Percentiles rank a stretch among this genome's conserved stretches.
phyloP scores from a whole-genome alignment of 2,329 filamentous ascomycete species.

The Colletotrichum navitas region DNA sequence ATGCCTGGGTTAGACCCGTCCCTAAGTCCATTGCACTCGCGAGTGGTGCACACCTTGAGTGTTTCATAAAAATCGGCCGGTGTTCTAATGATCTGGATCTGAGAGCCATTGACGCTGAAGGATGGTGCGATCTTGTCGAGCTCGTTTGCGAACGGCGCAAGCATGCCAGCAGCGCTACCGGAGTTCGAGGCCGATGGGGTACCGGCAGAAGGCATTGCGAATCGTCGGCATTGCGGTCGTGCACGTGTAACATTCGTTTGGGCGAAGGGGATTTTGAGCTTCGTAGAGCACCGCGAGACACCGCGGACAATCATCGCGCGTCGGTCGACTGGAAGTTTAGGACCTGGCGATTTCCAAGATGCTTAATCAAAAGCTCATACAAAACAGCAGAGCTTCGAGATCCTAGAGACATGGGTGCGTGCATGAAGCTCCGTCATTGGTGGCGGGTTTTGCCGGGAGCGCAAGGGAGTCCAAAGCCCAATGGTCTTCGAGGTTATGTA shows the following conservation, averaged over 20 bases:
- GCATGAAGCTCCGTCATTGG: slow-evolving; percentile 43
- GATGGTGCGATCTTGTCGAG: slow-evolving; percentile 91
- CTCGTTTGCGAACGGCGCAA: slow-evolving; percentile 73
- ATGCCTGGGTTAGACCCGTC: slow-evolving; percentile 15
- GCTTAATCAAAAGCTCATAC: neutral
- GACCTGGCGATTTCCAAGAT: neutral
- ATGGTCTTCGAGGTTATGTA: slow-evolving; percentile 37
- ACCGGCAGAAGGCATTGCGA: slow-evolving; percentile 39
- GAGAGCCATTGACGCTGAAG: slow-evolving; percentile 85
- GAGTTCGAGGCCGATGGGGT: slow-evolving; percentile 43
- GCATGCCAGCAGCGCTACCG: slow-evolving; percentile 53
- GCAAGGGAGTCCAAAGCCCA: slow-evolving; percentile 26
- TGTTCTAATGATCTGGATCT: slow-evolving; percentile 82
- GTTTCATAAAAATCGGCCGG: slow-evolving; percentile 93
- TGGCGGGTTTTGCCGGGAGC: slow-evolving; percentile 34
- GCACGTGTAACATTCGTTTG: slow-evolving; percentile 27
- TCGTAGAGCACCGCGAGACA: slow-evolving; percentile 49
- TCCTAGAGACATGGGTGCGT: slow-evolving; percentile 29
- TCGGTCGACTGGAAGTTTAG: neutral
- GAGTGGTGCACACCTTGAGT: slow-evolving; percentile 75
- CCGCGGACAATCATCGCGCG: slow-evolving; percentile 52
- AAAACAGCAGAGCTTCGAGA: slow-evolving; percentile 25
- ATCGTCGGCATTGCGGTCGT: slow-evolving; percentile 41
- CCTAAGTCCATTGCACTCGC: slow-evolving; percentile 1
- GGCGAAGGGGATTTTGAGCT: slow-evolving; percentile 42